Evolutionary conservation across 1,284 basidiomycete species (phyloP).

Genomic region (Earliella scabrosa): DNA sequence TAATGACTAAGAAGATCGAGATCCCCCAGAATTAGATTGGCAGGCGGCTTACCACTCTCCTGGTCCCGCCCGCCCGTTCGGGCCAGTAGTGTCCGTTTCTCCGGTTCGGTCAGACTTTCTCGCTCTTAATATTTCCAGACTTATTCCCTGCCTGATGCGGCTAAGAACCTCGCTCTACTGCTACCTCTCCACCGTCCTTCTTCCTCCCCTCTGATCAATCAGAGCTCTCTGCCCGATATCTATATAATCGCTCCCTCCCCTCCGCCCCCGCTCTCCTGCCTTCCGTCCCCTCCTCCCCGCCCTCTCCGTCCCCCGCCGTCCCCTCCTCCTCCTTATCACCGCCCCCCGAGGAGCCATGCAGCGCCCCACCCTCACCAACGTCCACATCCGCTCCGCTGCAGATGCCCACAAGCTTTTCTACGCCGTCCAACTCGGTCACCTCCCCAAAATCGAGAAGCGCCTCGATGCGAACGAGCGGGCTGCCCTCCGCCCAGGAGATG

Average conservation of each 20-base stretch:
- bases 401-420: slow-evolving; percentile 51
- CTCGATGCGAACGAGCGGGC: slow-evolving; percentile 47
- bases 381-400: slow-evolving; percentile 43
- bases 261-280: slow-evolving; percentile 24
- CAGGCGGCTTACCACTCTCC: slow-evolving; percentile 13
- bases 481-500: slow-evolving; percentile 43
- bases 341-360: slow-evolving; percentile 32
- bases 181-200: slow-evolving; percentile 19
- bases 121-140: slow-evolving; percentile 17
- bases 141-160: slow-evolving; percentile 22
- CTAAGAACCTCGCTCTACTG: slow-evolving; percentile 20
- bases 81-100: slow-evolving; percentile 18
- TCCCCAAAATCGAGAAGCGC: slow-evolving; percentile 46
- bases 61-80: slow-evolving; percentile 8
- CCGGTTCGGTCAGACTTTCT: slow-evolving; percentile 13
- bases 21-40: slow-evolving; percentile 24
- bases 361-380: slow-evolving; percentile 42
- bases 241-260: slow-evolving; percentile 32
- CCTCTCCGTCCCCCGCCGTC: slow-evolving; percentile 22
- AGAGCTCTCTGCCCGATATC: slow-evolving; percentile 20
- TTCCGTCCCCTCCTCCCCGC: slow-evolving; percentile 21
- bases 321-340: slow-evolving; percentile 14
- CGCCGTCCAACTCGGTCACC: slow-evolving; percentile 42
- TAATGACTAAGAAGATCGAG: slow-evolving; percentile 15
- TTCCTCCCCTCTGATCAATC: slow-evolving; percentile 20